These are phyloP conservation scores for Apiospora malaysiana DNA, from an alignment of 2,329 filamentous ascomycete genomes.

Conservation along the genomic window DNA sequence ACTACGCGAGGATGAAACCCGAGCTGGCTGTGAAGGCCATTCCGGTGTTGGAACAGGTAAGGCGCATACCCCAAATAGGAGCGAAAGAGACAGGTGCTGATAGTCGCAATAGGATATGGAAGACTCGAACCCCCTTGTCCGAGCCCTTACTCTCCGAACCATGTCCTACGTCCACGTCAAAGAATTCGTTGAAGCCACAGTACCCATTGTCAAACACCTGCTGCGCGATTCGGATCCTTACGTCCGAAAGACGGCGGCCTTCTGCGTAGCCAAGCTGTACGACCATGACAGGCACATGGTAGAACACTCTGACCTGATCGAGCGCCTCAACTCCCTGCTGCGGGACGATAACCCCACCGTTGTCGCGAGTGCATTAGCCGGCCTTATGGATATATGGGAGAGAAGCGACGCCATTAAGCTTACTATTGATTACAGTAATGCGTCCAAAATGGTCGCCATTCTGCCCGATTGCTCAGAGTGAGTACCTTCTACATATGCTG, in stretches of 20 bases:
- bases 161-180: slow-evolving; percentile 98
- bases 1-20: slow-evolving; percentile 93
- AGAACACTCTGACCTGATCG: slow-evolving; percentile 89
- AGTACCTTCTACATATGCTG: slow-evolving; percentile 40
- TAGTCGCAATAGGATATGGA: slow-evolving; percentile 76
- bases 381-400: slow-evolving; percentile 98
- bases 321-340: slow-evolving; percentile 85
- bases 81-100: background rate
- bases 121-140: slow-evolving; percentile 88
- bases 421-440: slow-evolving; percentile 96
- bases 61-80: slow-evolving; percentile 31
- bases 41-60: slow-evolving; percentile 80
- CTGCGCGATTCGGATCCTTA: slow-evolving; percentile 91
- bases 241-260: slow-evolving; percentile 95
- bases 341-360: slow-evolving; percentile 97
- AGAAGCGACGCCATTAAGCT: slow-evolving; percentile 96
- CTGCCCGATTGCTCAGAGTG: slow-evolving; percentile 96
- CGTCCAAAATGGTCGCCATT: slow-evolving; percentile 97
- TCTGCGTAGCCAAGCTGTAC: slow-evolving; percentile 96
- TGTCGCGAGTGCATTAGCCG: slow-evolving; percentile 89
- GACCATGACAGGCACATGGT: slow-evolving; percentile 93
- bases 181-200: slow-evolving; percentile 91
- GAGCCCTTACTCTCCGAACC: slow-evolving; percentile 89
- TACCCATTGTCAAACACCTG: slow-evolving; percentile 81
- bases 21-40: slow-evolving; percentile 94